Conservation (phyloP, 2,329 filamentous ascomycete species). For the Sarocladiaceae sp. region DNA sequence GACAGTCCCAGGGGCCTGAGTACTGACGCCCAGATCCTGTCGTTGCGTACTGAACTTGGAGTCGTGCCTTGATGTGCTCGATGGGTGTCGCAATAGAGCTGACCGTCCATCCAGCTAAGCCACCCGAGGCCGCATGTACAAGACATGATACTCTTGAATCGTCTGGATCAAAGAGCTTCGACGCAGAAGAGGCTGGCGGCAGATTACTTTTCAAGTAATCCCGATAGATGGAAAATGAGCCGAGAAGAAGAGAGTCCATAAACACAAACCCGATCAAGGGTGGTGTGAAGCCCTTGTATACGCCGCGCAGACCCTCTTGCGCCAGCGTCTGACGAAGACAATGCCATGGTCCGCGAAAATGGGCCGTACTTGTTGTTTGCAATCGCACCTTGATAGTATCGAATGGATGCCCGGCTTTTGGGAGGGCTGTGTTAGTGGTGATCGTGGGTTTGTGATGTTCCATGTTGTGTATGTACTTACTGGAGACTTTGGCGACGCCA, state of each 20-base stretch:
- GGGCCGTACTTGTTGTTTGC: conserved; percentile 71
- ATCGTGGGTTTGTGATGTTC: too few species aligned
- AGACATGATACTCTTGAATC: too few species aligned
- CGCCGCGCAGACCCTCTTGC: conserved; percentile 73
- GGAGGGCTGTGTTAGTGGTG: too few species aligned
- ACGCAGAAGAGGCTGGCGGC: conserved; percentile 72
- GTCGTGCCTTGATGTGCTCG: conserved; percentile 86
- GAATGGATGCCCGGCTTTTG: conserved; percentile 71
- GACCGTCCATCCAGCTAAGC: conserved; percentile 81
- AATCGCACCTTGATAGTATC: conserved; percentile 95
- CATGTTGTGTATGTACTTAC: too few species aligned
- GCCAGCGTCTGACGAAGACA: conserved; percentile 78
- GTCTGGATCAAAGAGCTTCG: too few species aligned
- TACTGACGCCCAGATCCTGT: conserved; percentile 73
- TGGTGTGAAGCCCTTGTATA: conserved; percentile 92
- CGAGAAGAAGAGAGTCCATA: conserved; percentile 88
- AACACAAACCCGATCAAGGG: conserved; percentile 96
- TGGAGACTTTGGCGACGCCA: conserved; percentile 80
- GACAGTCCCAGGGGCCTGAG: conserved; percentile 78
- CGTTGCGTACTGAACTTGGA: conserved; percentile 88
- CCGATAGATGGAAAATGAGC: conserved; percentile 83
- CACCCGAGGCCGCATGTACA: conserved; percentile 77
- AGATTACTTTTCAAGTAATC: conserved; percentile 72
- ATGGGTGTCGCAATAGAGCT: conserved; percentile 88
- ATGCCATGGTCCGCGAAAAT: conserved; percentile 80